Evolutionary conservation across 73 alveolate species (phyloP).

Genomic region (Paraurostyla sp.): DNA sequence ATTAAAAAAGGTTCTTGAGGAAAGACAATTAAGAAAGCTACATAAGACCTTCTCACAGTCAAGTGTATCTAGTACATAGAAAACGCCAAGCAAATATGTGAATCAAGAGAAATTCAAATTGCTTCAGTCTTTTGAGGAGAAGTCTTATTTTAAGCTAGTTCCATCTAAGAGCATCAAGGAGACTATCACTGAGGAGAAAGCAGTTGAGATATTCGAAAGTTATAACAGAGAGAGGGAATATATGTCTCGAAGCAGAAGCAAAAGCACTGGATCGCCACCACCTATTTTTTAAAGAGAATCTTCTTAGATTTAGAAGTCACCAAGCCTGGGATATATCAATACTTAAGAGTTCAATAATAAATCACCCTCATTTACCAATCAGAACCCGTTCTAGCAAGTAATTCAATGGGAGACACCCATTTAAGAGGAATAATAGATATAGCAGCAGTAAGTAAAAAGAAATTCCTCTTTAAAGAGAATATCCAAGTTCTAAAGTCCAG

Average conservation of each 20-base stretch:
- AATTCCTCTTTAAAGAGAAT: neutral
- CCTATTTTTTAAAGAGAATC: neutral
- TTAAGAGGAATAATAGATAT: neutral
- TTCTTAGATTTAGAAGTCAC: neutral
- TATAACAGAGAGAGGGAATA: slow-evolving; percentile 42
- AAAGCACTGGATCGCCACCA: slow-evolving; percentile 15
- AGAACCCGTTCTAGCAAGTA: neutral
- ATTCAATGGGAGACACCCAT: slow-evolving; percentile 25
- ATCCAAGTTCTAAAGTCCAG: neutral
- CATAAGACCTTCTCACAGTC: slow-evolving; percentile 8
- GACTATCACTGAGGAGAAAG: neutral
- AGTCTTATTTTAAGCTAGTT: neutral
- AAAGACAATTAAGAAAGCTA: neutral
- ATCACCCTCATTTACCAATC: neutral
- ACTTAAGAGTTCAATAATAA: neutral
- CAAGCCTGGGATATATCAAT: neutral
- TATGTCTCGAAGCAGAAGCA: slow-evolving; percentile 32
- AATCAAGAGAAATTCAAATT: neutral
- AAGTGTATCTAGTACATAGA: neutral
- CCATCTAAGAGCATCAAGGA: slow-evolving; percentile 22
- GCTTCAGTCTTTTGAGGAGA: slow-evolving; percentile 38
- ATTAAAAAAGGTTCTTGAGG: neutral
- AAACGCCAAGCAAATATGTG: neutral
- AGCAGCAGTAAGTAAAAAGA: neutral
- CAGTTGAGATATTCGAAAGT: slow-evolving; percentile 6